A percentile compares a stretch with the other conserved stretches of the same genome.
These are phyloP conservation scores for Eugenia klotzschiana DNA, from an alignment of 441 rosid species.

Conservation along the genomic window DNA sequence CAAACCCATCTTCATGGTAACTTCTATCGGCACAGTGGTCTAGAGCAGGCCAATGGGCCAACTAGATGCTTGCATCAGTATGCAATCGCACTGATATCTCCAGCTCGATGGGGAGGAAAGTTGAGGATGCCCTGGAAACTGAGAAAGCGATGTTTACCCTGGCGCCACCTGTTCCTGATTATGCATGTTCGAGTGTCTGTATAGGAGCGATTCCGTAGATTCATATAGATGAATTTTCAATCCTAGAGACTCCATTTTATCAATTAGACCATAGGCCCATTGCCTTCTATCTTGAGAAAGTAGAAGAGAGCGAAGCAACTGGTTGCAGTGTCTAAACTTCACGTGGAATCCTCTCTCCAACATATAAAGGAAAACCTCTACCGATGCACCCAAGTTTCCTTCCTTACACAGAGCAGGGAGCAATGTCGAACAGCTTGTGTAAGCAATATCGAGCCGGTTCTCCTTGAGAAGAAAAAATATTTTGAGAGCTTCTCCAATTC, in stretches of 20 bases:
- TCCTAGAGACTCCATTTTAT: slow-evolving; percentile 44
- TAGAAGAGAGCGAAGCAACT: slow-evolving; percentile 33
- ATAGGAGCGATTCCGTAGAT: slow-evolving; percentile 18
- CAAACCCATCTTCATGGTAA: background rate
- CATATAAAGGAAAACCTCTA: slow-evolving; percentile 52
- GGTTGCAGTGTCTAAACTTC: slow-evolving; percentile 39
- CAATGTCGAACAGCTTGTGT: slow-evolving; percentile 66
- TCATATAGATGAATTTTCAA: slow-evolving; percentile 28
- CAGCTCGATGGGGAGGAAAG: background rate
- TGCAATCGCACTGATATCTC: background rate
- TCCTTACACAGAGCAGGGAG: slow-evolving; percentile 36
- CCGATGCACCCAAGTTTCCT: slow-evolving; percentile 38
- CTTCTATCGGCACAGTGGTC: background rate
- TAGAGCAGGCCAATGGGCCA: background rate
- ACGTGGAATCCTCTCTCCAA: slow-evolving; percentile 42
- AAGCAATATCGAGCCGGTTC: slow-evolving; percentile 28
- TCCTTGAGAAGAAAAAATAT: slow-evolving; percentile 48
- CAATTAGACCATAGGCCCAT: slow-evolving; percentile 25
- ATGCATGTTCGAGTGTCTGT: background rate
- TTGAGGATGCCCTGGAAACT: background rate
- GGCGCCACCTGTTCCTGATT: background rate
- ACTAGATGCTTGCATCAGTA: background rate
- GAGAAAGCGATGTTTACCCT: background rate
- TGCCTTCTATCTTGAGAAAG: slow-evolving; percentile 15
- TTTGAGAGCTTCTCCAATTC: slow-evolving; percentile 41